Evolutionary conservation across 768 basidiomycete species (phyloP), one percentile per base, ranked within the genome.

Genomic region (Suillus lakei): DNA sequence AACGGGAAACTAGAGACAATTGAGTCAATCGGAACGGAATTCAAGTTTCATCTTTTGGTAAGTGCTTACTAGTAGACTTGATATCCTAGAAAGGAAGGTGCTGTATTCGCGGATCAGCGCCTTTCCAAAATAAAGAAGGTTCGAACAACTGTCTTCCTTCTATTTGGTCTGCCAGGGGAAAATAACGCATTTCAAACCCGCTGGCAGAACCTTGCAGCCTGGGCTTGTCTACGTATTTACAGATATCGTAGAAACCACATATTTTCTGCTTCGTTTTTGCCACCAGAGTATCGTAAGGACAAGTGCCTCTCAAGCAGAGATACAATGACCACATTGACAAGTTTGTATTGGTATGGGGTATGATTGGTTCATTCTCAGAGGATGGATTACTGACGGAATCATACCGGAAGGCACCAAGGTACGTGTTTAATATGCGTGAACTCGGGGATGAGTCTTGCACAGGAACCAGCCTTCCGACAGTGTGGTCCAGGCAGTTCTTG

Each of bases 71-170:
- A n/a, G n/a, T n/a, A n/a, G n/a, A n/a, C n/a, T n/a, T n/a, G n/a
- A n/a, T n/a, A 36, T 60, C 69, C 61, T 30, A 10, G 53, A 53
- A 53, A 56, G 66, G 66, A 69, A 67, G 54, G 54, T 59, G 26
- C 16, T 41, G 62, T 39, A 60, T 64, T 46, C 36, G 54, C 46
- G 18, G 30, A 21, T 30, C 10, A 53, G 28, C 28, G 51, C 28
- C 21, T 23, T 50, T 50, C 48, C 13, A 50, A 50, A 15, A 16
- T 50, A 9, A 34, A 34, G 32, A 44, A 34, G 9, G 10, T 46
- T 46, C n/a, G 13, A 41, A 41, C 39, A n/a, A 50, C 50, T 16
- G 26, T 28, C 15, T 9, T 28, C 48, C 48, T 50, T 50, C 26
- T 8, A 28, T 28, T 50, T 50, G 15, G 26, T 26, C 6, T 28